These are phyloP conservation scores for Dioszegia aurantiaca DNA, from an alignment of 768 basidiomycete species.

Conservation along the genomic window DNA sequence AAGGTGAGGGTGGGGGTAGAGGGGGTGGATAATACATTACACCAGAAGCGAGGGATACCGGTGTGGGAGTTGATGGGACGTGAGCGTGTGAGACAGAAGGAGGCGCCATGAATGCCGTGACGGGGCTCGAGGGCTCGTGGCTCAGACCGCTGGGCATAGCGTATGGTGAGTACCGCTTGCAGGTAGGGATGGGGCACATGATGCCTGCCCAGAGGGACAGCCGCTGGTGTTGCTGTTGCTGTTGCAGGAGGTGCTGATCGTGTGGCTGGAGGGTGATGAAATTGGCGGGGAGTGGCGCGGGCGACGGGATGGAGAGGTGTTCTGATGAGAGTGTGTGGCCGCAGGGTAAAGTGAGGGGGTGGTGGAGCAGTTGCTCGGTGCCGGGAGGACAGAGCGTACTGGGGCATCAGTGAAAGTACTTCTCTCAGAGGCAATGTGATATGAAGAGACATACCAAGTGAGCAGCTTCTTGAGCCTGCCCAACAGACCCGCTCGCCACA, in stretches of 20 bases:
- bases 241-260: conserved; percentile 55
- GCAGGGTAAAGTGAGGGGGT: conserved; percentile 67
- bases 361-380: conserved; percentile 50
- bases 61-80: conserved; percentile 4
- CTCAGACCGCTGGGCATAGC: conserved; percentile 15
- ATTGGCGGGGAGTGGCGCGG: conserved; percentile 45
- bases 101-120: conserved; percentile 6
- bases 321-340: conserved; percentile 74
- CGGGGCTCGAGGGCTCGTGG: conserved; percentile 1
- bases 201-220: conserved; percentile 42
- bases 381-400: conserved; percentile 47
- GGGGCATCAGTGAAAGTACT: not conserved
- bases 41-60: conserved; percentile 25
- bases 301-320: conserved; percentile 55
- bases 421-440: not conserved
- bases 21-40: conserved; percentile 41
- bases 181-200: conserved; percentile 47
- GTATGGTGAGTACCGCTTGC: conserved; percentile 40
- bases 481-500: conserved; percentile 38
- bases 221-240: conserved; percentile 39
- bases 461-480: conserved; percentile 18
- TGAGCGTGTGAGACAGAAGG: not conserved
- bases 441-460: conserved; percentile 6
- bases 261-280: conserved; percentile 52
- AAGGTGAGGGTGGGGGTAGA: conserved; percentile 23